These are phyloP conservation scores for Rhynchosporium agropyri DNA, from an alignment of 2,329 filamentous ascomycete species.

Conservation along the genomic window DNA sequence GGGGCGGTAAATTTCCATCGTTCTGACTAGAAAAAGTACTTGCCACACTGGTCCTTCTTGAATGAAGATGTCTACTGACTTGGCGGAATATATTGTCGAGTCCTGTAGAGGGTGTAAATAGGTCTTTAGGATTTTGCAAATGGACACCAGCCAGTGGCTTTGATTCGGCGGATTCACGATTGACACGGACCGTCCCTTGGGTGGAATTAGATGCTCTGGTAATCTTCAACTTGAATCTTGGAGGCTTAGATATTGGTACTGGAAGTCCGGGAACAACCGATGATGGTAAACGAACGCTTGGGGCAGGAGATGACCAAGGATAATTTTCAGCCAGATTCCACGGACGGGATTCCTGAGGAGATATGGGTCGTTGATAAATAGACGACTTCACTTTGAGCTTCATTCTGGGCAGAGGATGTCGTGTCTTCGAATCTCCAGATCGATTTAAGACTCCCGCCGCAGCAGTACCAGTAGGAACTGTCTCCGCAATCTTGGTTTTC, in stretches of 20 bases:
- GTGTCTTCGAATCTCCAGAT: not conserved
- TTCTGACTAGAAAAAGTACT: constrained; percentile 25
- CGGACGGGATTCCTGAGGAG: constrained; percentile 28
- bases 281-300: constrained; percentile 19
- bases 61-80: constrained; percentile 37
- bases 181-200: constrained; percentile 39
- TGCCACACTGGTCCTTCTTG: constrained; percentile 33
- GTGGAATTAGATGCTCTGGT: constrained; percentile 38
- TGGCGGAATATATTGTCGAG: constrained; percentile 40
- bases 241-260: constrained; percentile 23
- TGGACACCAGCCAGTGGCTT: constrained; percentile 34
- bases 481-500: not conserved
- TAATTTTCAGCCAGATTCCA: constrained; percentile 36
- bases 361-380: constrained; percentile 24
- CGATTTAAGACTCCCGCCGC: not conserved
- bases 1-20: constrained; percentile 13
- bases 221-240: constrained; percentile 39
- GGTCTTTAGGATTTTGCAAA: constrained; percentile 37
- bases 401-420: constrained; percentile 33
- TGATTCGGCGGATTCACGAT: constrained; percentile 30
- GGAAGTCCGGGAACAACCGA: constrained; percentile 17
- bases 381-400: constrained; percentile 36
- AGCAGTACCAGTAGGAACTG: constrained; percentile 7
- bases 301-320: constrained; percentile 30
- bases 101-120: constrained; percentile 39